Base-by-base conservation (phyloP, 176 grass and related monocot genomes). In the Saccharum spontaneum region DNA sequence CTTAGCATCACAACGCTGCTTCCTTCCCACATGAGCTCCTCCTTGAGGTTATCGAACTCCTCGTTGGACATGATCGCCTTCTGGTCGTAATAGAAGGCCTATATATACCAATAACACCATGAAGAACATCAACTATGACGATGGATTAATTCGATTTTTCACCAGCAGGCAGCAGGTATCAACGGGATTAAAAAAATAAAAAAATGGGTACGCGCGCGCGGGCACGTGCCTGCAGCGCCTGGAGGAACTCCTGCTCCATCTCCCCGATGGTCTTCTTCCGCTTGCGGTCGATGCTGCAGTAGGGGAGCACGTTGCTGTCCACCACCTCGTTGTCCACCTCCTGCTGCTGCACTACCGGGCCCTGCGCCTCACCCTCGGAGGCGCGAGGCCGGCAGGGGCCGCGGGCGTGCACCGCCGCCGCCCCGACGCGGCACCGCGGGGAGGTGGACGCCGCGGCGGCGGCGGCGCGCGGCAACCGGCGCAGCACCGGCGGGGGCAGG, bases 1-100 rank as follows among this genome's bases (percentile, higher is more conserved):
- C 94, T 97, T 55, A 97, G 88, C 94, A 97, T 94, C 20, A 97
- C 94, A 57, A 97, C 94, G 22, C 81, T 97, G 90, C 94, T 97
- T 80, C 94, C 94, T 82, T 97, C 94, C 94, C 94, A 97, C 94
- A 94, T 97, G 41, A 97, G 86, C 45, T 97, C 94, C 90, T 97
- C 92, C 76, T 97, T 97, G 22, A 94, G 94, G 79, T 97, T 97
- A 63, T 97, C 94, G 48, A 97, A 97, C 88, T 94, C 94, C 73
- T 97, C 94, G 70, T 97, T 97, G 7, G 94, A 97, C 92, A 97
- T 97, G 71, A 97, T 76, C 4, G 94, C 88, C 48, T 40, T 92
- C 83, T 86, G 80, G 16, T 94, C 94, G 36, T 94, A 97, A 61
- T 97, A 97, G 71, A 97, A 97, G 9, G 94, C 52, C 92, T 97